Conservation (phyloP, 1,284 basidiomycete species). For the Meripilus lineatus region DNA sequence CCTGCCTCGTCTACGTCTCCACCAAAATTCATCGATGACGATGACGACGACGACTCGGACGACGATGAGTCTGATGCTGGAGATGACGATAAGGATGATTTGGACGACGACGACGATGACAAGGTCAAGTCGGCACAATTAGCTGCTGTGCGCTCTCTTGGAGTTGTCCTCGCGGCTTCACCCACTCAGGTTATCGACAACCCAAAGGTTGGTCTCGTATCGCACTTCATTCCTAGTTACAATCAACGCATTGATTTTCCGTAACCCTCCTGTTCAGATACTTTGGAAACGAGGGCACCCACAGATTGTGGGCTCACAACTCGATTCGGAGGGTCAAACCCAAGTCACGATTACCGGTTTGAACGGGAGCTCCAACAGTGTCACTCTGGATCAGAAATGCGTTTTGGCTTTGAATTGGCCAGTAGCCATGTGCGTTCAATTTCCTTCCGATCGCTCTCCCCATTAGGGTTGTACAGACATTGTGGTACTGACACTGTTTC, state of each 20-base stretch:
- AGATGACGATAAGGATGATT: conserved; percentile 11
- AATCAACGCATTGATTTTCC: too few species aligned
- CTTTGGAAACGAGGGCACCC: not conserved
- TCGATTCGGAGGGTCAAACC: conserved; percentile 29
- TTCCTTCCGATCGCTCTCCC: too few species aligned
- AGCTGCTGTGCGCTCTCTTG: not conserved
- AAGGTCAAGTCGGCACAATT: not conserved
- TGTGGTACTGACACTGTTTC: too few species aligned
- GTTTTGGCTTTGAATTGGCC: conserved; percentile 64
- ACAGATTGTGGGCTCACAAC: conserved; percentile 4
- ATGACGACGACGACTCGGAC: conserved; percentile 13
- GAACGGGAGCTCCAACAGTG: conserved; percentile 34
- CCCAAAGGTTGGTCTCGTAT: not conserved
- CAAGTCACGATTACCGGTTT: conserved; percentile 37
- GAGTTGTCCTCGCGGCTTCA: not conserved
- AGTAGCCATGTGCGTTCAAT: conserved; percentile 46
- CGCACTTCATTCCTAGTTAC: too few species aligned
- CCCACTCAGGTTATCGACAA: not conserved
- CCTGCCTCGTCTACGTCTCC: conserved; percentile 8
- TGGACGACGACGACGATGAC: conserved; percentile 16
- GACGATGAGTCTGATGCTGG: conserved; percentile 10
- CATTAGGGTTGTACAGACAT: too few species aligned
- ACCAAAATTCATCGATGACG: not conserved
- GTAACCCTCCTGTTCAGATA: not conserved
- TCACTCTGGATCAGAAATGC: conserved; percentile 42